These are phyloP conservation scores for Chlorella vulgaris DNA, from an alignment of 139 green algal species.

Conservation along the genomic window DNA sequence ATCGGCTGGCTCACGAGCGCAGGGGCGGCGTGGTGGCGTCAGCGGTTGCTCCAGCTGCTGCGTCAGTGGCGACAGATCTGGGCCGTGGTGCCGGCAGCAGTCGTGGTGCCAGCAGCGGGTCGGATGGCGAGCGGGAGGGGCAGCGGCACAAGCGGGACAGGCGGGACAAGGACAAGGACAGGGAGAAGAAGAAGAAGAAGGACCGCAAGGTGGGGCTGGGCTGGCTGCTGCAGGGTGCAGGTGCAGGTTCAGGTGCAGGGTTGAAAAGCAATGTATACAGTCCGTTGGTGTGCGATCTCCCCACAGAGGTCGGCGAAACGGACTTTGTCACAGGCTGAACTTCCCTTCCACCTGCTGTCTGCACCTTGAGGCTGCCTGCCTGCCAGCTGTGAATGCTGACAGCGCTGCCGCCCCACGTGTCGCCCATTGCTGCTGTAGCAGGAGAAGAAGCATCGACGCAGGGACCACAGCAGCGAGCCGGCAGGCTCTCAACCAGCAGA, in stretches of 20 bases:
- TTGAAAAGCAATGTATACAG: background rate
- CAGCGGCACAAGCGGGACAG: conserved; percentile 13
- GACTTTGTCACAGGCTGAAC: too few relatives aligned
- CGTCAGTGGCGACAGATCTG: background rate
- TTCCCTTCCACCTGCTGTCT: too few relatives aligned
- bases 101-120: conserved; percentile 2
- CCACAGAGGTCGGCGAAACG: too few relatives aligned
- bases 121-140: background rate
- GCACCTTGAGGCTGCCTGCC: background rate
- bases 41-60: background rate
- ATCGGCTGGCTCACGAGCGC: background rate
- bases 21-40: background rate
- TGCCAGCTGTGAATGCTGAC: background rate
- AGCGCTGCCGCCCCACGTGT: background rate
- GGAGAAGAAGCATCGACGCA: conserved; percentile 21
- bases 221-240: background rate
- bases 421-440: background rate
- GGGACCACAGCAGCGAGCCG: conserved; percentile 1
- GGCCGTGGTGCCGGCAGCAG: background rate
- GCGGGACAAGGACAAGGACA: conserved; percentile 14
- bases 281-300: too few relatives aligned
- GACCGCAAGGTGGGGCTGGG: conserved; percentile 1
- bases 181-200: background rate
- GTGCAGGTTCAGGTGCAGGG: background rate
- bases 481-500: too few relatives aligned